Evolutionary conservation across 495 filamentous ascomycete species (phyloP), one percentile per base, ranked within the genome.

Genomic region (Neurospora sp.): DNA sequence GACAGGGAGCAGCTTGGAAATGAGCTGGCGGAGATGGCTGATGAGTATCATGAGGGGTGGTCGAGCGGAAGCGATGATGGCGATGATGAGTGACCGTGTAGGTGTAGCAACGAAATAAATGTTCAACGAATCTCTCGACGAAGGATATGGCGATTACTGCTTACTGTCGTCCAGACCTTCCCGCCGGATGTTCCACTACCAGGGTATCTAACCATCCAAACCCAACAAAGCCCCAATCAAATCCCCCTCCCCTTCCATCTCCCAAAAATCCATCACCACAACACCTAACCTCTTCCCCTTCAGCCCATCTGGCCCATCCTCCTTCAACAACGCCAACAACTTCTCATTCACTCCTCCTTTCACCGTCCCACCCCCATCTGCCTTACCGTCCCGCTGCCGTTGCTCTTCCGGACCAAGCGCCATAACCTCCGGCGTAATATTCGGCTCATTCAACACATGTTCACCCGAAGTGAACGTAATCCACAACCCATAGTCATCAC

Each of bases 41-140:
- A 97, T 78, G 90, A 90, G 73, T 98, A 97, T 78, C 90, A 93
- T 77, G 92, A 94, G 70, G 95, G 94, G 1, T 98, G 94, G 93
- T 88, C 90, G 44, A 94, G 92, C 81, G 94, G 90, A 72, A 92
- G 89, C 69, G 94, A 97, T 69, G 90, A 90, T 12, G 93, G 92
- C 44, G 92, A 94, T 75, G 94, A 95, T 74, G 91, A 86, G 16
- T 82, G 70, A 66, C 10, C n/a, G 35, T 31, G 31, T 39, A 20
- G n/a, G 23, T 41, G 16, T 12, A 72, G 70, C 44, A 23, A 37
- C 20, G 5, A 11, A 11, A 31, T 1, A 14, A 3, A 27, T 16
- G 5, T 16, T 62, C 23, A 62, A 12, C 92, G 8, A 88, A 5
- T 4, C 8, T 11, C 9, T 20, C 79, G 2, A 73, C 37, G 1